A percentile compares a stretch with the other conserved stretches of the same genome.
These are phyloP conservation scores for Trichoderma sp. DNA, from an alignment of 2,329 filamentous ascomycete species.

Conservation along the genomic window DNA sequence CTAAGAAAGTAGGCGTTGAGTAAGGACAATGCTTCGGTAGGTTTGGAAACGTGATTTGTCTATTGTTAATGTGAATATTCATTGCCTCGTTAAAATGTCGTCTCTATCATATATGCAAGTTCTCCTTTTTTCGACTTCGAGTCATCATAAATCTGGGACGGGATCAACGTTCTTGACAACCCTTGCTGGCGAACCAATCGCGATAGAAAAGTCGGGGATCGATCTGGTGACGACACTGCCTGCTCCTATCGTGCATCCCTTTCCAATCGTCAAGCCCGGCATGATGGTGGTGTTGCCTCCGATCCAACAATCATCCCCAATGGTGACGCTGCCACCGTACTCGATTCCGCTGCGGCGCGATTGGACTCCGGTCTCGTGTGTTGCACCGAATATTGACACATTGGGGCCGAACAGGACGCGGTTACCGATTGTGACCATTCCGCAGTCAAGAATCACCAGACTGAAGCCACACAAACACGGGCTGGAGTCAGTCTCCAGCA, in stretches of 20 bases:
- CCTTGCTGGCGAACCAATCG: conserved; percentile 49
- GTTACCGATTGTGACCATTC: conserved; percentile 67
- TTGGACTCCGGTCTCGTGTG: conserved; percentile 66
- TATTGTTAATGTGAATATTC: not conserved
- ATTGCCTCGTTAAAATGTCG: conserved; percentile 10
- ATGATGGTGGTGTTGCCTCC: conserved; percentile 52
- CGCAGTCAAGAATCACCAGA: conserved; percentile 71
- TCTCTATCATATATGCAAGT: not conserved
- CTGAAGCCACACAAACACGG: conserved; percentile 30
- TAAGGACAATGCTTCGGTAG: not conserved
- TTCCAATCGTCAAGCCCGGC: conserved; percentile 54
- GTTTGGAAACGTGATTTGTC: not conserved
- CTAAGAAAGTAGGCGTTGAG: not conserved
- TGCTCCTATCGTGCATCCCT: conserved; percentile 53
- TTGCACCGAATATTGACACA: conserved; percentile 69
- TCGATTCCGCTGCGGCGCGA: conserved; percentile 50
- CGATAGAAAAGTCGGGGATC: conserved; percentile 50
- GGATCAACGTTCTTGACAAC: conserved; percentile 50
- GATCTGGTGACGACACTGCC: conserved; percentile 53
- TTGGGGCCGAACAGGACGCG: conserved; percentile 72
- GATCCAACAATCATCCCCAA: conserved; percentile 59
- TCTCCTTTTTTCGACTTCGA: not conserved
- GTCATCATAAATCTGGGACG: conserved; percentile 33
- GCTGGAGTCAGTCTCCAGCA: not conserved
- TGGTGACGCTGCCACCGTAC: conserved; percentile 48